These are phyloP conservation scores for Eucalyptus pauciflora DNA, from an alignment of 345 rosid species.

Conservation along the genomic window DNA sequence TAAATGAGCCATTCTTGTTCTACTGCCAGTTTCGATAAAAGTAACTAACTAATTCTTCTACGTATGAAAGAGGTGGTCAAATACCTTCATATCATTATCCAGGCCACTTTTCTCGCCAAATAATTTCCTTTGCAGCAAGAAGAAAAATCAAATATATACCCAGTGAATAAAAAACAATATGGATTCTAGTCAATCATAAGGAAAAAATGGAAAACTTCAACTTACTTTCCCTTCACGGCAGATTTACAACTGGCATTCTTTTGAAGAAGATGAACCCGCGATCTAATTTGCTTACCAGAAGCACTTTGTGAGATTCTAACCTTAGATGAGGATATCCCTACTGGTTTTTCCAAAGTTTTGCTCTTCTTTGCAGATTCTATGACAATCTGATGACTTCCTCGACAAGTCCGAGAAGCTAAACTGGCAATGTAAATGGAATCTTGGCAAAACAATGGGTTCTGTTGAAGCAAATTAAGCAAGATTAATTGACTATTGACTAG, in stretches of 20 bases:
- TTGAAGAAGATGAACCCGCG: slow-evolving; percentile 6
- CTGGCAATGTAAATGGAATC: slow-evolving; percentile 57
- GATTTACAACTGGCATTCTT: slow-evolving; percentile 24
- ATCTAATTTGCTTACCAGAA: slow-evolving; percentile 18
- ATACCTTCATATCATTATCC: slow-evolving; percentile 43
- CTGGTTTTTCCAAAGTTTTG: slow-evolving; percentile 11
- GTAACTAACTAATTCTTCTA: background rate
- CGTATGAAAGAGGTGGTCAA: background rate
- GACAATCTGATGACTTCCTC: slow-evolving; percentile 9
- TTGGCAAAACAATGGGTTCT: slow-evolving; percentile 60
- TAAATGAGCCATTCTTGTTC: background rate
- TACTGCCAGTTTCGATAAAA: background rate
- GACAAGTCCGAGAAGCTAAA: slow-evolving; percentile 56
- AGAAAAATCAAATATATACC: background rate
- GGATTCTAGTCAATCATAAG: background rate
- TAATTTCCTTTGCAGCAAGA: slow-evolving; percentile 38
- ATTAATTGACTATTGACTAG: background rate
- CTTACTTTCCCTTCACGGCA: slow-evolving; percentile 34
- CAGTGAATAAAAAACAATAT: background rate
- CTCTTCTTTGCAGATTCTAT: slow-evolving; percentile 21
- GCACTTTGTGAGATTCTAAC: slow-evolving; percentile 9
- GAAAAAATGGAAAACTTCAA: background rate
- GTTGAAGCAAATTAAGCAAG: background rate
- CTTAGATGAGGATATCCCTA: slow-evolving; percentile 15
- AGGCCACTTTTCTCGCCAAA: slow-evolving; percentile 24